Percentiles rank a stretch among this genome's conserved stretches.
These are phyloP conservation scores for Arachnomyces sp. DNA, from an alignment of 2,329 filamentous ascomycete species.

Conservation along the genomic window DNA sequence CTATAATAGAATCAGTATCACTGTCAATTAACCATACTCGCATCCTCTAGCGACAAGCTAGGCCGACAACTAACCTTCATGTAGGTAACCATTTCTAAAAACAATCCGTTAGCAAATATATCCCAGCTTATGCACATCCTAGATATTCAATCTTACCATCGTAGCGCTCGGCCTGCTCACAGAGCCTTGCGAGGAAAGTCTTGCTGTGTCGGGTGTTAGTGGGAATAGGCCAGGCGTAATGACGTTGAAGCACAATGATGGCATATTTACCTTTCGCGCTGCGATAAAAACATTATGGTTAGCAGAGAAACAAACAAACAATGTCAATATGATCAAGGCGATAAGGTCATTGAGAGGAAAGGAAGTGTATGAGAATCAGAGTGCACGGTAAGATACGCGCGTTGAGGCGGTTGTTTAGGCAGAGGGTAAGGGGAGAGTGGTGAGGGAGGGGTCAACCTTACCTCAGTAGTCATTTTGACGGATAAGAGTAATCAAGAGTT, in stretches of 20 bases:
- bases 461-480: conserved; percentile 54
- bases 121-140: background rate
- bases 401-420: conserved; percentile 20
- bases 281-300: conserved; percentile 26
- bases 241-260: conserved; percentile 11
- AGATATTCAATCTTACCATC: conserved; percentile 57
- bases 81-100: conserved; percentile 86
- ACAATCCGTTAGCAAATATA: conserved; percentile 19
- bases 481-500: conserved; percentile 45
- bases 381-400: conserved; percentile 17
- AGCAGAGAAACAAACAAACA: conserved; percentile 14
- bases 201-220: conserved; percentile 55
- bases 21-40: conserved; percentile 18
- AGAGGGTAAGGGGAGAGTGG: conserved; percentile 27
- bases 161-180: conserved; percentile 99
- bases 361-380: conserved; percentile 10
- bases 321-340: conserved; percentile 28
- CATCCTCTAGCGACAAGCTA: conserved; percentile 2
- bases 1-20: conserved; percentile 37
- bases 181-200: conserved; percentile 98
- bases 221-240: conserved; percentile 11
- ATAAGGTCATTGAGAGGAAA: conserved; percentile 13
- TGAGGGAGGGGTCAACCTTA: conserved; percentile 35
- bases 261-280: conserved; percentile 61
- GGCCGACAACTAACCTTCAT: conserved; percentile 65